Conservation (phyloP, 164 flowering plant species). For the Liriodendron chinense region DNA sequence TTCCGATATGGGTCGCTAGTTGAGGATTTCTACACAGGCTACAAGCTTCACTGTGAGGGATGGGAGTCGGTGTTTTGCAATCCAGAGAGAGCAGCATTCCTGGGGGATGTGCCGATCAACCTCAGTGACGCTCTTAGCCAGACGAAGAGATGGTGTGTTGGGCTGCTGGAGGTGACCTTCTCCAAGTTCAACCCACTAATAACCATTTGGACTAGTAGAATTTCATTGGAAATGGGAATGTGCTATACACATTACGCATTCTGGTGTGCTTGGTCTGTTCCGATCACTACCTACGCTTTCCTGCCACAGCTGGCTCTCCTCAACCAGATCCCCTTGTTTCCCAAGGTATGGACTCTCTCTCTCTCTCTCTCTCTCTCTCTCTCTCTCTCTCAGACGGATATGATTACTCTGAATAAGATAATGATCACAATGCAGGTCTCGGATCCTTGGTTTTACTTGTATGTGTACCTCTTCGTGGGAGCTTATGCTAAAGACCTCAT, state of each 20-base stretch:
- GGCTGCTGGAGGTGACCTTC: slow-evolving; percentile 50
- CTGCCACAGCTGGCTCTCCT: slow-evolving; percentile 68
- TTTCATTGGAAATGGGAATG: slow-evolving; percentile 28
- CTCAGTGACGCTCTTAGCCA: slow-evolving; percentile 51
- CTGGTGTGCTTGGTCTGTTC: slow-evolving; percentile 49
- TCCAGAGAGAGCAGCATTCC: slow-evolving; percentile 64
- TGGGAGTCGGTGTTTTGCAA: slow-evolving; percentile 68
- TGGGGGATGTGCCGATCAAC: slow-evolving; percentile 55
- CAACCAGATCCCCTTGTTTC: slow-evolving; percentile 42
- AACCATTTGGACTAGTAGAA: slow-evolving; percentile 34
- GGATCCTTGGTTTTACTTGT: slow-evolving; percentile 48
- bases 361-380: too few relatives aligned
- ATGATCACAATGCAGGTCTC: slow-evolving; percentile 31
- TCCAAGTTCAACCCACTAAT: slow-evolving; percentile 44
- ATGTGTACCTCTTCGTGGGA: slow-evolving; percentile 51
- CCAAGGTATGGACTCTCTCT: slow-evolving; percentile 45
- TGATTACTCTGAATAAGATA: background rate
- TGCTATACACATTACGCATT: slow-evolving; percentile 24
- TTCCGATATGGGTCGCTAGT: slow-evolving; percentile 72
- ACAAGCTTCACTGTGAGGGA: slow-evolving; percentile 63
- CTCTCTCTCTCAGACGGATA: background rate
- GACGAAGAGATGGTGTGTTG: slow-evolving; percentile 61
- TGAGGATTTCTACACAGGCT: slow-evolving; percentile 83
- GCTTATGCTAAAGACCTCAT: slow-evolving; percentile 52
- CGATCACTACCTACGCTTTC: slow-evolving; percentile 46